Percentiles rank a stretch among this genome's conserved stretches.
Conservation (phyloP, 1,284 basidiomycete genomes). For the Apiotrichum gracile region DNA sequence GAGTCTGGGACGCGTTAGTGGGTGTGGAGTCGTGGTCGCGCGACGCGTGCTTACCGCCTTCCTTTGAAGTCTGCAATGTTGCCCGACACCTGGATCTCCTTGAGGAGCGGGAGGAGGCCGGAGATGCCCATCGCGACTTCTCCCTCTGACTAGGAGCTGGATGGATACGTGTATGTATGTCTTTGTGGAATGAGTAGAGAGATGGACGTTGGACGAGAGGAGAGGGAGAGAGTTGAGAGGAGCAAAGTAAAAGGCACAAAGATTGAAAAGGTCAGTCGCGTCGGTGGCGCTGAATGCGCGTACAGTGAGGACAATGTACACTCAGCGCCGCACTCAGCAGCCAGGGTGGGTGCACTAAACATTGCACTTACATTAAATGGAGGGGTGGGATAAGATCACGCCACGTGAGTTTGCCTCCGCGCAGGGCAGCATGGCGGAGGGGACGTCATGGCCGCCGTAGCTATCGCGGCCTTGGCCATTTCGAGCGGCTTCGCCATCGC, state of each 20-base stretch:
- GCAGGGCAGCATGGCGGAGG: no score
- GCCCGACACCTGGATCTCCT: constrained; percentile 73
- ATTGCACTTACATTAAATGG: no score
- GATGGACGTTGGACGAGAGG: not conserved
- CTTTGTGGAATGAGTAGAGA: not conserved
- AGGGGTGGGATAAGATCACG: no score
- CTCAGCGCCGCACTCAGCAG: not conserved
- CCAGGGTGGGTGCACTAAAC: not conserved
- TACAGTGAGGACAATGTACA: no score
- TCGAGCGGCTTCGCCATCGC: not conserved
- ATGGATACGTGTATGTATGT: not conserved
- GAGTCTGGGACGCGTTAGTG: constrained; percentile 16
- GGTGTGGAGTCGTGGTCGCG: not conserved
- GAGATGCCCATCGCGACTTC: constrained; percentile 75
- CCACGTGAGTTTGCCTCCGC: no score
- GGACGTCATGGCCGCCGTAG: not conserved
- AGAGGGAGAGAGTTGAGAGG: not conserved
- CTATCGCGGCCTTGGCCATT: no score
- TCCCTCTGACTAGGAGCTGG: not conserved
- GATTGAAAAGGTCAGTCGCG: constrained; percentile 13
- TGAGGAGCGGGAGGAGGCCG: constrained; percentile 87
- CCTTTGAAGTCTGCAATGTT: constrained; percentile 76
- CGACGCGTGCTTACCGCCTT: constrained; percentile 57
- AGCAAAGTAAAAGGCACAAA: not conserved
- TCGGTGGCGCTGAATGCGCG: not conserved